Evolutionary conservation across 441 rosid genomes (phyloP), one percentile per base, ranked within the genome.

Genomic region (Populus hybrid): DNA sequence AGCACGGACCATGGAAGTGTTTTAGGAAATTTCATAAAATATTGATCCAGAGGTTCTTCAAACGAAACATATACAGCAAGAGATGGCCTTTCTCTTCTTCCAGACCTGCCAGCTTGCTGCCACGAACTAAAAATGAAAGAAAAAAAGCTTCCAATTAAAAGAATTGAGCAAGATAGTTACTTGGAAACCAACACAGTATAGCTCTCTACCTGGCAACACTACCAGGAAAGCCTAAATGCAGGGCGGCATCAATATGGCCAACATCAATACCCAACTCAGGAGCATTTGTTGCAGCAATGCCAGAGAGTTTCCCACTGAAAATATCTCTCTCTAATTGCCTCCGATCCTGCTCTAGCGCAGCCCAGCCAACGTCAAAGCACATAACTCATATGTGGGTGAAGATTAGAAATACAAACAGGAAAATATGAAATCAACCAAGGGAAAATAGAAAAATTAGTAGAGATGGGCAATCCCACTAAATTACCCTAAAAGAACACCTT

Each of bases 91-190:
- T 88, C 95, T 80, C 99, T 91, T 84, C 98, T 88, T 75, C 99
- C 99, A 77, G 97, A 94, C 84, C 98, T 88, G 74, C 99, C 99
- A 26, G 98, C 97, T 87, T 95, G 98, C 83, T 95, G 99, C 98
- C 97, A 92, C 79, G 92, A 87, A 87, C 98, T 95, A 84, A 72
- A 77, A 50, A 71, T 70, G 83, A 77, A 83, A 85, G 36, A 78
- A 76, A 72, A 78, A 75, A 69, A 72, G 24, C 40, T 59, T 67
- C 69, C 70, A 69, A 76, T 75, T 50, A 79, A 53, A 78, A 30
- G 19, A 36, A 78, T 50, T 79, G 78, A 78, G 40, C 46, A 72
- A 82, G 68, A 74, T 74, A 67, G n/a, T 66, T 73, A 72, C 59
- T 63, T 9, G 67, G 16, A 75, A 50, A 59, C 42, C 67, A 67